Evolutionary conservation across 2,329 filamentous ascomycete genomes (phyloP), one percentile per base, ranked within the genome.

Genomic region (Blastomyces gilchristii): DNA sequence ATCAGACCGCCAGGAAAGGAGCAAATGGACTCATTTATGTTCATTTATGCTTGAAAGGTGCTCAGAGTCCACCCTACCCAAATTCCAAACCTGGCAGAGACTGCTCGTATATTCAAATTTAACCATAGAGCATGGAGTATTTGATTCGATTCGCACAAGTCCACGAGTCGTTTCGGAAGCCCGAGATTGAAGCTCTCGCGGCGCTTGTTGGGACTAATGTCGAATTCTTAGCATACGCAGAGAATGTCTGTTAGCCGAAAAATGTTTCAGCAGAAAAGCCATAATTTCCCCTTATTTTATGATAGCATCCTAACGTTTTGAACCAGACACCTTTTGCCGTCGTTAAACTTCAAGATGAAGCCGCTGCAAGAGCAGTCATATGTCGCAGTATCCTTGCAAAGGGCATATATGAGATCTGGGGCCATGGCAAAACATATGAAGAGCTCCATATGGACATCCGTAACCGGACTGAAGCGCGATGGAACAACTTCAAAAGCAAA

Each of bases 401-500:
- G 76, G 86, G 85, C 56, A 89, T 97, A 67, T 90, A 94, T 78
- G 91, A 95, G 72, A 83, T 97, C 66, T 97, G 94, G 93, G 93
- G 89, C 22, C 78, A 80, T 45, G 92, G 88, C 16, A 70, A 77
- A 12, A 85, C 81, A 56, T 87, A 95, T 69, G 78, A 85, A 2
- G 79, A 82, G 54, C 81, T 97, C 1, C 90, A 96, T 71, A 76
- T 78, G 56, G 82, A 85, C 62, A 81, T 96, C 63, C 82, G 80
- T 65, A 71, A 71, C 8, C 78, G 79, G 49, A 88, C 89, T 0
- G 70, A 81, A 3, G 77, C 85, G 62, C 78, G 85, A 64, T 96
- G 91, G 91, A 69, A 79, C 0, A 69, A 77, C 11, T 96, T 91
- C 76, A 77, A 80, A 64, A 73, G 78, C 0, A 76, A 77, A 31